These are phyloP conservation scores for Ophiosphaerella korrae DNA, from an alignment of 2,329 filamentous ascomycete genomes.

Conservation along the genomic window DNA sequence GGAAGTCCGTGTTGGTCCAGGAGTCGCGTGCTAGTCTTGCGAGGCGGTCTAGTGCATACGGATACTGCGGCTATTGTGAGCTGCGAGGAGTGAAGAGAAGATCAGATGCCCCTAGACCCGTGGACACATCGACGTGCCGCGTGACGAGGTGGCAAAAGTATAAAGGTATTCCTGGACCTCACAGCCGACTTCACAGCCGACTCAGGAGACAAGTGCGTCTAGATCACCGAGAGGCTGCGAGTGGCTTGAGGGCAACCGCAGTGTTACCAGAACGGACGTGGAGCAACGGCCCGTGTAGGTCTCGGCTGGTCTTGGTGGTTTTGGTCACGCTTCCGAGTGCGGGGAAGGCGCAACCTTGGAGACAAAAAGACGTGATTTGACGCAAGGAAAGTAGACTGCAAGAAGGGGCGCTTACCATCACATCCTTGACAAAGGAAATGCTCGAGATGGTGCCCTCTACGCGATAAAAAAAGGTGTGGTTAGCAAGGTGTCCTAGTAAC, in stretches of 20 bases:
- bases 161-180: conserved; percentile 18
- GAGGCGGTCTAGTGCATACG: conserved; percentile 73
- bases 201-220: conserved; percentile 17
- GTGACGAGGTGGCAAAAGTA: conserved; percentile 34
- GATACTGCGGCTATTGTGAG: conserved; percentile 65
- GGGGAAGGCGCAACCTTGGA: conserved; percentile 34
- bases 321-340: conserved; percentile 36
- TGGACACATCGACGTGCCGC: conserved; percentile 18
- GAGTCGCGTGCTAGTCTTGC: conserved; percentile 66
- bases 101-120: conserved; percentile 10
- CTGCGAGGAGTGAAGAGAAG: conserved; percentile 20
- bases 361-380: conserved; percentile 16
- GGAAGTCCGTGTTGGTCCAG: conserved; percentile 70
- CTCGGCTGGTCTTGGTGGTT: conserved; percentile 30
- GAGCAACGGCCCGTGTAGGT: conserved; percentile 26
- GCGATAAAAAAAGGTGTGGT: conserved; percentile 25
- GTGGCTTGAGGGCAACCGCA: conserved; percentile 32
- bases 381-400: conserved; percentile 15
- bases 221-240: conserved; percentile 28
- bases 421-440: conserved; percentile 83
- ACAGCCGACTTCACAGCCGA: conserved; percentile 23
- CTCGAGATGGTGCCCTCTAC: conserved; percentile 82
- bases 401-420: conserved; percentile 66
- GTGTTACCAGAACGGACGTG: conserved; percentile 17
- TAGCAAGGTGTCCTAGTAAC: conserved; percentile 28